A percentile compares a stretch with the other conserved stretches of the same genome.
phyloP scores from a whole-genome alignment of 257 asterid species.

The Nicotiana tabacum region DNA sequence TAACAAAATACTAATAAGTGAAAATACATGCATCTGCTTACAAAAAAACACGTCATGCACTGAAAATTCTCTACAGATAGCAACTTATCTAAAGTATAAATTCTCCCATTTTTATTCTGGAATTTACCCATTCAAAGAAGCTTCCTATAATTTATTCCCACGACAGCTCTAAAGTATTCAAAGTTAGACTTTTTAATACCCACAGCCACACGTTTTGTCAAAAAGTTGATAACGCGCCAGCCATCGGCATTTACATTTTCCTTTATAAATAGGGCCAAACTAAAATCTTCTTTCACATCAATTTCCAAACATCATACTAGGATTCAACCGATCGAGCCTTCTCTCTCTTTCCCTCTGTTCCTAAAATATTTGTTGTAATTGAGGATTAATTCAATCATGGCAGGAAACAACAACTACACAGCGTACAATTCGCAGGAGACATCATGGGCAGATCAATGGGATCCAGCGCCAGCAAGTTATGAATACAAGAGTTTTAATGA shows the following conservation, averaged over 20 bases:
- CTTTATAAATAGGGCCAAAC: background rate
- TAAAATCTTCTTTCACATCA: background rate
- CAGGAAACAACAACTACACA: background rate
- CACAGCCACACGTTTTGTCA: background rate
- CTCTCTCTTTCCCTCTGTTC: background rate
- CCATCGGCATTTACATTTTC: background rate
- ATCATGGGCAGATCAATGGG: constrained; percentile 80
- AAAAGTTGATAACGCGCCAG: background rate
- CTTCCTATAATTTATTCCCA: background rate
- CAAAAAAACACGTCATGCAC: too few species aligned
- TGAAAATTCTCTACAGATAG: too few species aligned
- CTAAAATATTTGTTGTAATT: background rate
- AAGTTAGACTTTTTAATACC: background rate
- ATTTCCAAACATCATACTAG: background rate
- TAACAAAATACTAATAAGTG: too few species aligned
- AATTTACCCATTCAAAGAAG: background rate
- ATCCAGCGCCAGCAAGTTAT: constrained; percentile 26
- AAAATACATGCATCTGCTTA: too few species aligned
- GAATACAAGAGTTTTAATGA: constrained; percentile 12
- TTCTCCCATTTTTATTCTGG: background rate
- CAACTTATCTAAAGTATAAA: background rate
- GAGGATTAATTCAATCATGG: background rate
- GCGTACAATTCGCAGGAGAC: constrained; percentile 46
- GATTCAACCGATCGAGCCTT: background rate
- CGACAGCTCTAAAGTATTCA: background rate